Conservation (phyloP, 441 rosid species). For the Euphorbia schlechtendalii region DNA sequence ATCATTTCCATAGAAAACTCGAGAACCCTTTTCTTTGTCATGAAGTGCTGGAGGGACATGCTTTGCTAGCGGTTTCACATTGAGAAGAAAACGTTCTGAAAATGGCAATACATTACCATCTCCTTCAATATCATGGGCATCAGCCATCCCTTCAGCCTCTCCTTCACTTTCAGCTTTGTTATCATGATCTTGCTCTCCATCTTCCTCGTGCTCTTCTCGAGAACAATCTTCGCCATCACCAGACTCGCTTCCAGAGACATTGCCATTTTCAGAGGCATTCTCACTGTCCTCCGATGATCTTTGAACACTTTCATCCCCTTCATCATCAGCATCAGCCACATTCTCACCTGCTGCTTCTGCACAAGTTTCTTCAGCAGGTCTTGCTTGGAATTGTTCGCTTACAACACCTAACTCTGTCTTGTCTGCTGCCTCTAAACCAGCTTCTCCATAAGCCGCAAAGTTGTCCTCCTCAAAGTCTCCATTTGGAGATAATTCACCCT, state of each 20-base stretch:
- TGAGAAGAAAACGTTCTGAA: conserved; percentile 57
- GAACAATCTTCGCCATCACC: conserved; percentile 79
- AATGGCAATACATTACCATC: conserved; percentile 54
- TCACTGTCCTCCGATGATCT: conserved; percentile 86
- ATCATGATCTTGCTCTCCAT: conserved; percentile 57
- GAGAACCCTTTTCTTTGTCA: conserved; percentile 46
- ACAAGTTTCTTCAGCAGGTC: conserved; percentile 41
- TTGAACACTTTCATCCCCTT: conserved; percentile 78
- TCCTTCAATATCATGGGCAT: conserved; percentile 75
- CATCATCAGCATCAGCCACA: conserved; percentile 71
- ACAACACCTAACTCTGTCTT: conserved; percentile 51
- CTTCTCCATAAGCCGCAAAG: conserved; percentile 69
- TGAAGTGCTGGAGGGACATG: conserved; percentile 46
- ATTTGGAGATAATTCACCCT: conserved; percentile 95
- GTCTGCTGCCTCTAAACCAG: conserved; percentile 45
- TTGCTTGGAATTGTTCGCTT: conserved; percentile 44
- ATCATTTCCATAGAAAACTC: conserved; percentile 89
- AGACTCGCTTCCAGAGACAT: conserved; percentile 84
- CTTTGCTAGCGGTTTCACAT: conserved; percentile 87
- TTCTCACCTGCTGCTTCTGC: conserved; percentile 65
- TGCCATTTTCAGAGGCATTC: conserved; percentile 88
- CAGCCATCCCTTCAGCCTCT: conserved; percentile 82
- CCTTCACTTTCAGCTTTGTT: conserved; percentile 93
- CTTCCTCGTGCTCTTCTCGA: conserved; percentile 74
- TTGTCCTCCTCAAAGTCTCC: conserved; percentile 93